phyloP scores from a whole-genome alignment of 768 basidiomycete species.

The Leccinum variicolor region DNA sequence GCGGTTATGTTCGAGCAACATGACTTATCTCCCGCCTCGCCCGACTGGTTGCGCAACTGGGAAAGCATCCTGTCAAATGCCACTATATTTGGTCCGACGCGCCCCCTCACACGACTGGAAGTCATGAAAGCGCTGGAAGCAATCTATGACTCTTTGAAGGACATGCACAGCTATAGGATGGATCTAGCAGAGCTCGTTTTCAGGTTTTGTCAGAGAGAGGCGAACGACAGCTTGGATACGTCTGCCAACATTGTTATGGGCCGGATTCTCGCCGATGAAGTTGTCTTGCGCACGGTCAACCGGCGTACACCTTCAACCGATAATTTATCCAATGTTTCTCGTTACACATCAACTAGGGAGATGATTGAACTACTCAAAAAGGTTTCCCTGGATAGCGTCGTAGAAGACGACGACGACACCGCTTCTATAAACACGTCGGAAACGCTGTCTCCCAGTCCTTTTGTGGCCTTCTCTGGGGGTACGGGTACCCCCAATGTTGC shows the following conservation, averaged over 20 bases:
- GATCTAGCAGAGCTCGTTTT: slow-evolving; percentile 53
- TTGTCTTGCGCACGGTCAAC: slow-evolving; percentile 54
- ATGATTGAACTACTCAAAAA: slow-evolving; percentile 42
- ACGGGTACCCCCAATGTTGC: slow-evolving; percentile 36
- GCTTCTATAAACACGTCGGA: slow-evolving; percentile 39
- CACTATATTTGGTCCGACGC: slow-evolving; percentile 37
- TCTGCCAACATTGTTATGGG: slow-evolving; percentile 38
- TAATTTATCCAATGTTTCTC: slow-evolving; percentile 14
- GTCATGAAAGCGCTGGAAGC: slow-evolving; percentile 54
- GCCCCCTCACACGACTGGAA: slow-evolving; percentile 53
- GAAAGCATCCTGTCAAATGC: slow-evolving; percentile 49
- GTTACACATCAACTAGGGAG: slow-evolving; percentile 18
- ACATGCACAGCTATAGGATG: slow-evolving; percentile 63
- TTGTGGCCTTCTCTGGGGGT: slow-evolving; percentile 23
- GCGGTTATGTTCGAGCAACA: slow-evolving; percentile 62
- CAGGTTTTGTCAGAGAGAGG: slow-evolving; percentile 42
- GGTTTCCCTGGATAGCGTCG: slow-evolving; percentile 35
- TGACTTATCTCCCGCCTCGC: slow-evolving; percentile 66
- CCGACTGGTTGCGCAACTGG: slow-evolving; percentile 73
- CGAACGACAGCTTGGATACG: slow-evolving; percentile 26
- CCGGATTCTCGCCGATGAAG: slow-evolving; percentile 66
- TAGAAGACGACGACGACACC: slow-evolving; percentile 41
- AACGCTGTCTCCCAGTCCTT: slow-evolving; percentile 36
- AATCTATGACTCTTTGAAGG: slow-evolving; percentile 64
- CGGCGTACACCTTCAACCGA: slow-evolving; percentile 16